These are phyloP conservation scores for Cutaneotrichosporon cutaneum DNA, from an alignment of 1,284 basidiomycete genomes.

Conservation along the genomic window DNA sequence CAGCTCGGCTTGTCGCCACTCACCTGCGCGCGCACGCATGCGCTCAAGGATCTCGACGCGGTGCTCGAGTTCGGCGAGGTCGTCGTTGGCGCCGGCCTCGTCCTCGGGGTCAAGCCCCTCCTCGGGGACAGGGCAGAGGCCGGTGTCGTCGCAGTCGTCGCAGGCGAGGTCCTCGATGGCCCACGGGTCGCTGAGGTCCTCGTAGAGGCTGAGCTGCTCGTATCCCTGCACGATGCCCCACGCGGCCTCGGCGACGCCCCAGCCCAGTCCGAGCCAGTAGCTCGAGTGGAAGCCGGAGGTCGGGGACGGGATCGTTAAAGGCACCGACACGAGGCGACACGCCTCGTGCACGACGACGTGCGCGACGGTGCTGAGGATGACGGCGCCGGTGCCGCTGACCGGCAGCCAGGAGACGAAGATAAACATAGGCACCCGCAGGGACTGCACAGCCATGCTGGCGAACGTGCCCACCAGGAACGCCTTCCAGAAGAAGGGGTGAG, in stretches of 20 bases:
- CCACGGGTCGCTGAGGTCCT: slow-evolving; percentile 34
- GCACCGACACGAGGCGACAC: slow-evolving; percentile 43
- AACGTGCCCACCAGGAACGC: slow-evolving; percentile 49
- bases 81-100: slow-evolving; percentile 24
- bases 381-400: slow-evolving; percentile 12
- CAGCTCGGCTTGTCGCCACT: too few relatives aligned
- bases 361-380: slow-evolving; percentile 28
- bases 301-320: slow-evolving; percentile 41
- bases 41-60: slow-evolving; percentile 49
- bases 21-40: slow-evolving; percentile 46
- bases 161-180: slow-evolving; percentile 15
- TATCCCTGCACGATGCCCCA: slow-evolving; percentile 52
- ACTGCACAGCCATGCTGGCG: slow-evolving; percentile 47
- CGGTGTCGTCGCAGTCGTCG: slow-evolving; percentile 17
- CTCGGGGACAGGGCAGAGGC: slow-evolving; percentile 21
- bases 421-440: slow-evolving; percentile 44
- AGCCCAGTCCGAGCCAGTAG: slow-evolving; percentile 52
- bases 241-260: slow-evolving; percentile 47
- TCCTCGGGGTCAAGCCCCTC: slow-evolving; percentile 21
- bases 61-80: slow-evolving; percentile 45
- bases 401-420: slow-evolving; percentile 37
- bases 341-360: slow-evolving; percentile 48
- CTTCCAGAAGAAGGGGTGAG: slow-evolving; percentile 46
- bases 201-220: slow-evolving; percentile 49
- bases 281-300: slow-evolving; percentile 50